These are phyloP conservation scores for Leccinum barrowsii DNA, from an alignment of 768 basidiomycete genomes.

Conservation along the genomic window DNA sequence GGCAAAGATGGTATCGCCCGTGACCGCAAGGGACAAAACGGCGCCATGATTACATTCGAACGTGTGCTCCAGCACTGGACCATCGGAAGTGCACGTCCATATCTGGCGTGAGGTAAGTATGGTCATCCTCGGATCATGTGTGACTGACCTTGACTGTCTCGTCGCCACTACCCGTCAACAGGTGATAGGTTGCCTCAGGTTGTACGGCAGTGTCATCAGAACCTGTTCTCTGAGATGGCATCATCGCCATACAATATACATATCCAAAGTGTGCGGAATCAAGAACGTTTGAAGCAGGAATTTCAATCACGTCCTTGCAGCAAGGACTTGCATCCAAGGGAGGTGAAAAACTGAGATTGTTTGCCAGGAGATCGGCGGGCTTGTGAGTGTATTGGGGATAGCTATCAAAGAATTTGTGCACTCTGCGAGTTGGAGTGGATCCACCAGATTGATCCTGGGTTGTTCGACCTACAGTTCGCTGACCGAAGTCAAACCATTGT, in stretches of 20 bases:
- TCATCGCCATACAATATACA: constrained; percentile 74
- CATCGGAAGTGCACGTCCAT: constrained; percentile 54
- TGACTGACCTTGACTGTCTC: constrained; percentile 74
- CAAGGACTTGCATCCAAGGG: constrained; percentile 30
- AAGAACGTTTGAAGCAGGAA: constrained; percentile 68
- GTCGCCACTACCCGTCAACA: constrained; percentile 89
- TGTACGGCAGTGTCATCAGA: constrained; percentile 27
- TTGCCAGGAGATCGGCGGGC: constrained; percentile 66
- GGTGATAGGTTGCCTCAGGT: constrained; percentile 35
- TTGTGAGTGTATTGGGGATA: constrained; percentile 70
- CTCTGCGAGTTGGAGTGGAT: constrained; percentile 44
- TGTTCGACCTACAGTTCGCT: background rate
- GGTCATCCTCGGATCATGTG: background rate
- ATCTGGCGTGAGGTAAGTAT: constrained; percentile 38
- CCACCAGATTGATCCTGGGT: constrained; percentile 25
- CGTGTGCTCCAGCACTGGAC: constrained; percentile 54
- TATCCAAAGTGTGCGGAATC: constrained; percentile 95
- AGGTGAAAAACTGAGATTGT: constrained; percentile 42
- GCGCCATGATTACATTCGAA: constrained; percentile 77
- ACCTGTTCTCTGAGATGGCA: constrained; percentile 39
- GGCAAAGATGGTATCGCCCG: constrained; percentile 81
- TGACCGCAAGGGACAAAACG: constrained; percentile 72
- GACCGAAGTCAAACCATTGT: constrained; percentile 75
- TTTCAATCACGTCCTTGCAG: constrained; percentile 36
- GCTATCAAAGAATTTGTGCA: constrained; percentile 91